Evolutionary conservation across 805 yeast genomes (phyloP), one percentile per base, ranked within the genome.

Genomic region (Lipomyces sp.): DNA sequence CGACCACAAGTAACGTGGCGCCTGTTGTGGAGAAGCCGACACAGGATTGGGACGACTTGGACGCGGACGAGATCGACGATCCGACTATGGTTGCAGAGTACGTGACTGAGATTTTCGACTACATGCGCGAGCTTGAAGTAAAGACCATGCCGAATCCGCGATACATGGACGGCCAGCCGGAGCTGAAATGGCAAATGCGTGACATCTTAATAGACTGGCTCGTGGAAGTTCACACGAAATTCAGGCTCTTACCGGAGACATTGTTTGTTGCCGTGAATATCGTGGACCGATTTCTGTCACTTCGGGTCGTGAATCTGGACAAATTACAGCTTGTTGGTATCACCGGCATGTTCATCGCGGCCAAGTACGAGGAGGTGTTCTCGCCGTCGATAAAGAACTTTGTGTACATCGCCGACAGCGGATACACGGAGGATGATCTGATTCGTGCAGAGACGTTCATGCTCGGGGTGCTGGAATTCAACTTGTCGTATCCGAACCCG

Each of bases 401-500:
- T 60, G 86, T 89, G 6, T 87, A 86, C 69, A 88, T 90, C 91
- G 88, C 91, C 38, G 95, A 90, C 61, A 81, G 88, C 63, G 89
- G 89, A 19, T 91, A 86, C 68, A 72, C 85, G 1, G 78, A 79
- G 29, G 95, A 84, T 24, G 96, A 91, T 61, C 78, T 91, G 43
- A 72, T 88, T 53, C 80, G 81, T 61, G 97, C 98, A 2, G 98
- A 91, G 70, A 77, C 88, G 62, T 89, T 82, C 66, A 87, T 93
- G 89, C 84, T 91, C 62, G 90, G 86, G 64, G 84, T 88, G 39
- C 77, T 91, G 57, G 89, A 88, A 58, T 91, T 89, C 70, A 95
- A 91, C 67, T 80, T 91, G 79, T 96, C 96, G 21, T 91, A 90
- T 87, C 97, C 98, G 2, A 97, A 97, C 18, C 98, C 98, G 51